phyloP scores from a whole-genome alignment of 139 green algal species.

The Diplosphaera chodatii region DNA sequence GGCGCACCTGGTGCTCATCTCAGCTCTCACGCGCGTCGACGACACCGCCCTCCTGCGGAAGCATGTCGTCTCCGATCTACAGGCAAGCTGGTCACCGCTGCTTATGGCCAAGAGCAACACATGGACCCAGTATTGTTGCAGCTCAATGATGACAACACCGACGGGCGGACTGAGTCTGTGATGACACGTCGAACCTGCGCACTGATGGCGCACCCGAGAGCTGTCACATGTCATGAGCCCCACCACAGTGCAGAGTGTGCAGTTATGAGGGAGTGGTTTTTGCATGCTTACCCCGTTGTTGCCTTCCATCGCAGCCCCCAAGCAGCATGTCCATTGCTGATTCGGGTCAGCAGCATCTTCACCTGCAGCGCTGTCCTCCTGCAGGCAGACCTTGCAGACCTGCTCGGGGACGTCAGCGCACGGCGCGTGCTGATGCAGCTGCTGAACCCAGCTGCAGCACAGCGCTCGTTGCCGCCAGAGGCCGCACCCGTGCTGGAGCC shows the following conservation, averaged over 20 bases:
- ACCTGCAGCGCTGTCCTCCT: too few species aligned
- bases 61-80: constrained; percentile 60
- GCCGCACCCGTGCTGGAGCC: background rate
- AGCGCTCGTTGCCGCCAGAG: background rate
- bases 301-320: too few species aligned
- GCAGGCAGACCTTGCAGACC: constrained; percentile 54
- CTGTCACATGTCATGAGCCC: too few species aligned
- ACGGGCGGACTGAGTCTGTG: constrained; percentile 74
- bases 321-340: too few species aligned
- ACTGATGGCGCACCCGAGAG: constrained; percentile 42
- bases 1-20: constrained; percentile 63
- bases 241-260: too few species aligned
- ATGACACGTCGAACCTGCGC: constrained; percentile 57
- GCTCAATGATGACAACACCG: constrained; percentile 63
- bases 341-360: too few species aligned
- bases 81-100: too few species aligned
- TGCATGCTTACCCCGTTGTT: too few species aligned
- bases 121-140: too few species aligned
- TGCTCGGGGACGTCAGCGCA: constrained; percentile 37
- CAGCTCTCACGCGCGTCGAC: constrained; percentile 63
- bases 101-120: too few species aligned
- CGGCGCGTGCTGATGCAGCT: constrained; percentile 64
- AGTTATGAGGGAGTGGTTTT: too few species aligned
- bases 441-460: constrained; percentile 36
- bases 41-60: constrained; percentile 80